A percentile compares a stretch with the other conserved stretches of the same genome.
These are phyloP conservation scores for Zygotorulaspora mrakii DNA, from an alignment of 1,139 yeast species.

Conservation along the genomic window DNA sequence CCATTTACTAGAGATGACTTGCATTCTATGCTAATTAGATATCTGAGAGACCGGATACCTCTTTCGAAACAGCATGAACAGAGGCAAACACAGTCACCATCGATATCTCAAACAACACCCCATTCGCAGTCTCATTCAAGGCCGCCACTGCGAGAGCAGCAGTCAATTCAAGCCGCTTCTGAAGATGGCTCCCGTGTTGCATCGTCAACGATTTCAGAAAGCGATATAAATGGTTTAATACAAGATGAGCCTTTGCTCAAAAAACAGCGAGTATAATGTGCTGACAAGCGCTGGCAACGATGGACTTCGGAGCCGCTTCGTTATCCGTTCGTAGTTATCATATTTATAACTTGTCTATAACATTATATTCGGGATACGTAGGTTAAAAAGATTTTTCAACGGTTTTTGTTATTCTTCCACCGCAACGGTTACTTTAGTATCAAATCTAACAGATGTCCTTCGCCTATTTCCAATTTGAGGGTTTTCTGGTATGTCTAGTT, in stretches of 20 bases:
- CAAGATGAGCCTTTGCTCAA: slow-evolving; percentile 31
- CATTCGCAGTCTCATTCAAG: slow-evolving; percentile 10
- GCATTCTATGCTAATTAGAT: slow-evolving; percentile 69
- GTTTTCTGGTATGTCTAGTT: slow-evolving; percentile 44
- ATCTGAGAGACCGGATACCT: slow-evolving; percentile 44
- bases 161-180: slow-evolving; percentile 7
- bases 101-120: slow-evolving; percentile 12
- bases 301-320: not conserved
- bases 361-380: slow-evolving; percentile 8
- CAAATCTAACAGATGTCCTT: slow-evolving; percentile 71
- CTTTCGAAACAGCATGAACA: slow-evolving; percentile 22
- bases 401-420: slow-evolving; percentile 31
- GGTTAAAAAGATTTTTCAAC: not conserved
- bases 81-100: slow-evolving; percentile 9
- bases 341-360: slow-evolving; percentile 5
- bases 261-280: slow-evolving; percentile 30
- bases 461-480: slow-evolving; percentile 41
- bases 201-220: slow-evolving; percentile 14
- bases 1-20: slow-evolving; percentile 87
- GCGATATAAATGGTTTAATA: slow-evolving; percentile 15
- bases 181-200: slow-evolving; percentile 12
- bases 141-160: slow-evolving; percentile 10
- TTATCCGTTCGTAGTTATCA: not conserved
- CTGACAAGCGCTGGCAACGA: not conserved
- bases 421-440: slow-evolving; percentile 54